Conservation (phyloP, 176 grass and related monocot species). For the Aegilops bicornis region DNA sequence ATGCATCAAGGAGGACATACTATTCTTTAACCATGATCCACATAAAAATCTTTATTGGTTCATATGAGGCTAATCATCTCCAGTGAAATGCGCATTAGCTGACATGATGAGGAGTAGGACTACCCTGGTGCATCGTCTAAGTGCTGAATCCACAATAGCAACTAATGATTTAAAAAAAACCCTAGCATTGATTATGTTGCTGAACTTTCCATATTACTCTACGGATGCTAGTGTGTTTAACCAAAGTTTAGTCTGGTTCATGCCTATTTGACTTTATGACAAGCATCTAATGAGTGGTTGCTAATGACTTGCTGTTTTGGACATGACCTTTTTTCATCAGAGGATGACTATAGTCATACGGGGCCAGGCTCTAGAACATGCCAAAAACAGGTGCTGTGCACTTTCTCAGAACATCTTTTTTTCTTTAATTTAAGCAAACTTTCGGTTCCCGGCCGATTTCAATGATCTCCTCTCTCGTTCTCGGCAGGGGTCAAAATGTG, state of each 20-base stretch:
- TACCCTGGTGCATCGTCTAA: constrained; percentile 21
- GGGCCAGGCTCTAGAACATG: constrained; percentile 33
- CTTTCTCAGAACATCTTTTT: background rate
- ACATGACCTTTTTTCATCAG: constrained; percentile 31
- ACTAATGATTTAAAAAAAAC: constrained; percentile 21
- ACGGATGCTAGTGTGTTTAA: constrained; percentile 38
- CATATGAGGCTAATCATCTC: constrained; percentile 8
- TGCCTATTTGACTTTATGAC: background rate
- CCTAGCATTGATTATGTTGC: constrained; percentile 10
- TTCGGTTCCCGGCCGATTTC: background rate
- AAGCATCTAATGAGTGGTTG: constrained; percentile 34
- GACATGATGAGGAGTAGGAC: constrained; percentile 32
- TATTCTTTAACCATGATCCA: background rate
- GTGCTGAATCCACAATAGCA: constrained; percentile 49
- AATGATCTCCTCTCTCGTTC: constrained; percentile 1
- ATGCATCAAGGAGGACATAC: background rate
- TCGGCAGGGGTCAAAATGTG: constrained; percentile 28
- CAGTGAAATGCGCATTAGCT: constrained; percentile 32
- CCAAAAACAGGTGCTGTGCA: constrained; percentile 20
- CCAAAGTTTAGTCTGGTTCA: constrained; percentile 17
- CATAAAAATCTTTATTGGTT: background rate
- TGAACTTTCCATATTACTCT: constrained; percentile 22
- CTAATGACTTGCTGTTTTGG: constrained; percentile 35
- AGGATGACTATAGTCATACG: constrained; percentile 16
- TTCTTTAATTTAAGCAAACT: constrained; percentile 15